Evolutionary conservation across 306 rosid genomes (phyloP), one percentile per base, ranked within the genome.

Genomic region (Clitoria ternatea): DNA sequence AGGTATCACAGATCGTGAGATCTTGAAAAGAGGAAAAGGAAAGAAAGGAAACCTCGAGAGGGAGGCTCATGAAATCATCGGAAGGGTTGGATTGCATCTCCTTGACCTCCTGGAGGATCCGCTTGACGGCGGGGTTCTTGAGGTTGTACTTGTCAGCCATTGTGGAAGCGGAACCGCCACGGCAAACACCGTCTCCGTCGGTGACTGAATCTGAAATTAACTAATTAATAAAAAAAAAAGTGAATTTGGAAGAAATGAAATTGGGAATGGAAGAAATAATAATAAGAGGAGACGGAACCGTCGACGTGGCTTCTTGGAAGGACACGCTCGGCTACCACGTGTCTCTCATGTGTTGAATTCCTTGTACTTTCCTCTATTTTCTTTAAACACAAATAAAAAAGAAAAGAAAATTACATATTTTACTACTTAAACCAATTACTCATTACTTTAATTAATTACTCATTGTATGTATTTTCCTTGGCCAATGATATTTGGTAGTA

Each of bases 51-150:
- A 91, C 98, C 98, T 92, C 98, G 45, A 92, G 88, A 49, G 98
- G 98, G 8, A 92, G 85, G 79, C 98, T 92, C 96, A 82, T 92
- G 91, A 92, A 92, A 86, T 92, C 98, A 35, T 90, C 91, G 65
- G 96, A 88, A 67, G 98, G 96, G 61, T 90, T 90, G 17, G 98
- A 88, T 1, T 92, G 96, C 96, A 92, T 88, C 87, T 92, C 96
- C 85, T 90, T 92, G 36, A 92, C 80, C 88, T 92, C 98, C 86
- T 88, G 98, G 0, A 92, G 91, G 67, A 92, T 92, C 80, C 98
- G 85, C 91, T 92, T 92, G 60, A 92, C 98, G 75, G 96, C 98
- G 14, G 98, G 89, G 77, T 92, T 92, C 82, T 87, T 90, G 11
- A 80, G 85, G 57, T 92, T 92, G 80, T 83, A 90, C 96, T 90